phyloP scores from a whole-genome alignment of 192 early-diverging fungal genomes.

The Backusella morwellensis region DNA sequence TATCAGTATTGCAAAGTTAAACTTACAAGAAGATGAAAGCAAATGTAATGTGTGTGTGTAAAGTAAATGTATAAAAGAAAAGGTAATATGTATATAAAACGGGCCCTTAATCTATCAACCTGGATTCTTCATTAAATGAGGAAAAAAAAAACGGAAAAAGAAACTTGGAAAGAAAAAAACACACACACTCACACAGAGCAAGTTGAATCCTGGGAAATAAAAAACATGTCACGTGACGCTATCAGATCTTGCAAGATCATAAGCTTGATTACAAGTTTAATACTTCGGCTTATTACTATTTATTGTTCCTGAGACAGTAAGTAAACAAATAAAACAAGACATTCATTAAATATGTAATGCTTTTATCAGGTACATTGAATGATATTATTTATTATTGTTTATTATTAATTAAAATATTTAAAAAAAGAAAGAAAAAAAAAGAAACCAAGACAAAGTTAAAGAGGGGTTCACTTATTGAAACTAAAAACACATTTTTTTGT shows the following conservation, averaged over 20 bases:
- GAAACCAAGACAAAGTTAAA: neutral
- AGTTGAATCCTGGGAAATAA: neutral
- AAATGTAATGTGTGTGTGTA: neutral
- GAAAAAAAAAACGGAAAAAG: neutral
- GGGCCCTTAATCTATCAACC: constrained; percentile 6
- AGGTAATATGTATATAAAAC: neutral
- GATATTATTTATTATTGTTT: neutral
- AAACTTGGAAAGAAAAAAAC: neutral
- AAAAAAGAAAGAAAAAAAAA: neutral
- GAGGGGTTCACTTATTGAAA: neutral
- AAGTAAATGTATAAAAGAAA: neutral
- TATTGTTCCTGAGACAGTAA: neutral
- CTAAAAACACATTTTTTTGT: neutral
- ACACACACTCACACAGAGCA: neutral
- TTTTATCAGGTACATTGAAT: neutral
- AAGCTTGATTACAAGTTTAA: too few relatives aligned
- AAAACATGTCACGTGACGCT: neutral
- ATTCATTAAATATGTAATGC: neutral
- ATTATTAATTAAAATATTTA: neutral
- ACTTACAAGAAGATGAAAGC: neutral
- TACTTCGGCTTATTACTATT: too few relatives aligned
- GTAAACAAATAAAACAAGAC: neutral
- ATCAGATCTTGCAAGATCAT: too few relatives aligned
- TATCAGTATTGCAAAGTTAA: neutral
- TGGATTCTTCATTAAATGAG: constrained; percentile 13